A percentile compares a stretch with the other conserved stretches of the same genome.
These are phyloP conservation scores for Stagonosporopsis cucurbitacearum DNA, from an alignment of 2,329 filamentous ascomycete species.

Conservation along the genomic window DNA sequence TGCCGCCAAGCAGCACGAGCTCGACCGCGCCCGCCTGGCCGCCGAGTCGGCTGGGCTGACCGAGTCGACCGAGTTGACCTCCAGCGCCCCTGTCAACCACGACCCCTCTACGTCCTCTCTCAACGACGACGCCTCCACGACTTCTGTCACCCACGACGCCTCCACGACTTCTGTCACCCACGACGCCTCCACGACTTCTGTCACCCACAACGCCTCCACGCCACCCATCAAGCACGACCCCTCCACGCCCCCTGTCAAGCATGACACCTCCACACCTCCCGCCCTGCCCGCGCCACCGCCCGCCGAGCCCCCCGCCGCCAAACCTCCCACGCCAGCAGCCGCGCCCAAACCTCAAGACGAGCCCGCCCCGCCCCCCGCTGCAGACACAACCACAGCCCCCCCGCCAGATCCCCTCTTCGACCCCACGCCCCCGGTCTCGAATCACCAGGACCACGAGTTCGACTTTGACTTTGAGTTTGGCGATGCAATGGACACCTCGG, in stretches of 20 bases:
- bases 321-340: constrained; percentile 17
- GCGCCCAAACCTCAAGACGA: constrained; percentile 24
- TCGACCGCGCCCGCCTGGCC: constrained; percentile 40
- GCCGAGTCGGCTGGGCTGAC: too few species aligned
- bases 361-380: constrained; percentile 20
- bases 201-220: too few species aligned
- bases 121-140: too few species aligned
- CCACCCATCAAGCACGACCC: too few species aligned
- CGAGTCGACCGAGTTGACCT: too few species aligned
- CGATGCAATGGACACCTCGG: constrained; percentile 37
- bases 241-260: too few species aligned
- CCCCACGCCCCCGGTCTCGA: constrained; percentile 36
- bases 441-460: constrained; percentile 37
- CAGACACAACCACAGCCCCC: constrained; percentile 24
- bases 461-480: constrained; percentile 51
- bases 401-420: constrained; percentile 42
- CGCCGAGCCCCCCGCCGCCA: constrained; percentile 5
- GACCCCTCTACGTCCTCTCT: too few species aligned
- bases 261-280: constrained; percentile 23
- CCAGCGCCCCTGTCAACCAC: constrained; percentile 12
- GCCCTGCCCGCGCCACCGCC: constrained; percentile 7
- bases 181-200: too few species aligned
- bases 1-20: constrained; percentile 40
- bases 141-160: too few species aligned
- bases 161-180: too few species aligned